phyloP scores from a whole-genome alignment of 129 eudicot genomes.

The Cynara cardunculus region DNA sequence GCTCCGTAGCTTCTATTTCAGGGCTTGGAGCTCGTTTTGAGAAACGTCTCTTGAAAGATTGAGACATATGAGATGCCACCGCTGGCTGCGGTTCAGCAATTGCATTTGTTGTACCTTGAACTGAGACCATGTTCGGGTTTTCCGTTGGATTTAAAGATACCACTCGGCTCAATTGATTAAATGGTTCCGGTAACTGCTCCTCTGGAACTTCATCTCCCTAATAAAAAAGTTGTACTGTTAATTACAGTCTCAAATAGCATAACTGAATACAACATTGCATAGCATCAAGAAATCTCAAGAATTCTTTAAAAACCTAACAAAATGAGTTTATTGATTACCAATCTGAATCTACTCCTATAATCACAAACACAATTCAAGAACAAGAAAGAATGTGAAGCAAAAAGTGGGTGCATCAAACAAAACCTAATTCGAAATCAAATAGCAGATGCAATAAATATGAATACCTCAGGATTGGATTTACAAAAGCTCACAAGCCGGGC shows the following conservation, averaged over 20 bases:
- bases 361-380: constrained; percentile 4
- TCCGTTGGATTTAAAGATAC: neutral
- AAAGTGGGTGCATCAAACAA: neutral
- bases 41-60: constrained; percentile 48
- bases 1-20: neutral
- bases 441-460: neutral
- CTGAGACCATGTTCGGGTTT: neutral
- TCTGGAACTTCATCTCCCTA: constrained; percentile 75
- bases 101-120: neutral
- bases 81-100: constrained; percentile 11
- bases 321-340: neutral
- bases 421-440: neutral
- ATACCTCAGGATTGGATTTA: constrained; percentile 71
- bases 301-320: neutral
- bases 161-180: constrained; percentile 23
- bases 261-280: neutral
- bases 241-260: neutral
- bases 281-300: neutral
- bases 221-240: neutral
- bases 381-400: neutral
- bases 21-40: constrained; percentile 29
- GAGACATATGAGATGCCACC: constrained; percentile 53
- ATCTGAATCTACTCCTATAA: neutral
- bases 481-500: constrained; percentile 47
- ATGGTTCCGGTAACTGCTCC: constrained; percentile 57